Evolutionary conservation across 371 early-diverging fungal species (phyloP).

Genomic region (Gilbertella persicaria): DNA sequence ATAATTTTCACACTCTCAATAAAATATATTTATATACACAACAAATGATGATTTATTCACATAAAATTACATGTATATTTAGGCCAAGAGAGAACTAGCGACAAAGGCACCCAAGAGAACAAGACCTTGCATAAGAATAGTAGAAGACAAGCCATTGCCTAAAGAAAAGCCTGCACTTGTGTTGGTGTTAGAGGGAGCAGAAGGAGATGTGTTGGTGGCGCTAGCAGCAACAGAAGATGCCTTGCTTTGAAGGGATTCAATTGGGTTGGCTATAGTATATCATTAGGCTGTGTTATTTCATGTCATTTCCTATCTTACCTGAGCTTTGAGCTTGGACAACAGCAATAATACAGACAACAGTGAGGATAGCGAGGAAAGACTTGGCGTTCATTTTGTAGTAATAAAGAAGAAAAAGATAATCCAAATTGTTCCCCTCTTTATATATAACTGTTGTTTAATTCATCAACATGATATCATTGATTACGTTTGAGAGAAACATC

Average conservation of each 20-base stretch:
- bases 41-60: not conserved
- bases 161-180: conserved; percentile 17
- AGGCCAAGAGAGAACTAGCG: conserved; percentile 16
- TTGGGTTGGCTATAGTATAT: conserved; percentile 9
- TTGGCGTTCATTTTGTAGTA: conserved; percentile 26
- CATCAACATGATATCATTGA: not conserved
- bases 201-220: conserved; percentile 21
- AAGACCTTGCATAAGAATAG: conserved; percentile 11
- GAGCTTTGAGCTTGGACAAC: not conserved
- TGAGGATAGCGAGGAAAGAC: conserved; percentile 14
- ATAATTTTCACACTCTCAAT: too few species aligned
- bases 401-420: not conserved
- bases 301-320: not conserved
- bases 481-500: not conserved
- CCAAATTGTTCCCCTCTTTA: not conserved
- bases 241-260: conserved; percentile 23
- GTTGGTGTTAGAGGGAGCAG: conserved; percentile 10
- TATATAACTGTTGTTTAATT: not conserved
- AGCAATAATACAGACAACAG: conserved; percentile 9
- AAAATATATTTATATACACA: not conserved
- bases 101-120: conserved; percentile 10
- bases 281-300: not conserved
- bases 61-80: not conserved
- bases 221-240: conserved; percentile 21
- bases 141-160: conserved; percentile 6